These are phyloP conservation scores for Cryphonectria nitschkei DNA, from an alignment of 2,329 filamentous ascomycete genomes.

Conservation along the genomic window DNA sequence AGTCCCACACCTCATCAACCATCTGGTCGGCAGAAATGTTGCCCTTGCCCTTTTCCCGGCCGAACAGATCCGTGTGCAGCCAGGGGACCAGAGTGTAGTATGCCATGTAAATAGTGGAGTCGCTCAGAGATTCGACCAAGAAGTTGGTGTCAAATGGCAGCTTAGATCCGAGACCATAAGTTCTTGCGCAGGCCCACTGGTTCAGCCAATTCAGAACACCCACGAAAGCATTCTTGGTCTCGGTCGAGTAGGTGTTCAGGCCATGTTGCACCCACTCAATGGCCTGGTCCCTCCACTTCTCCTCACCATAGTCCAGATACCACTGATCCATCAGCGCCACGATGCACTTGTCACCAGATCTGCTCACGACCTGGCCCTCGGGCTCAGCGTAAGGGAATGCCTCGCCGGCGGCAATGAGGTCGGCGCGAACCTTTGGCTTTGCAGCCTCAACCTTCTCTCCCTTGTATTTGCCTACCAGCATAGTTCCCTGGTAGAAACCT, in stretches of 20 bases:
- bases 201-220: constrained; percentile 89
- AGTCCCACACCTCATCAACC: constrained; percentile 96
- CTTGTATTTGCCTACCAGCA: constrained; percentile 86
- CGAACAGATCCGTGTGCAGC: constrained; percentile 86
- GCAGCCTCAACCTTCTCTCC: constrained; percentile 85
- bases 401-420: constrained; percentile 74
- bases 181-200: constrained; percentile 92
- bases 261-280: constrained; percentile 73
- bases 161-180: constrained; percentile 90
- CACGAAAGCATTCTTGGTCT: constrained; percentile 80
- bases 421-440: constrained; percentile 81
- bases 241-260: constrained; percentile 78
- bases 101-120: constrained; percentile 91
- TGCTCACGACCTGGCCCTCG: constrained; percentile 83
- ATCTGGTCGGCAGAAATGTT: constrained; percentile 82
- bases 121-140: constrained; percentile 88
- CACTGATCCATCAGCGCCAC: constrained; percentile 94
- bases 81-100: constrained; percentile 70
- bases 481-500: constrained; percentile 89
- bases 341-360: constrained; percentile 91
- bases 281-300: constrained; percentile 79
- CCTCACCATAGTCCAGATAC: constrained; percentile 96
- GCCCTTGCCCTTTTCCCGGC: constrained; percentile 68
- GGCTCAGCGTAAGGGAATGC: constrained; percentile 95
- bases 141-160: constrained; percentile 92